phyloP scores from a whole-genome alignment of 192 early-diverging fungal genomes.

The Phycomyces blakesleeanus region DNA sequence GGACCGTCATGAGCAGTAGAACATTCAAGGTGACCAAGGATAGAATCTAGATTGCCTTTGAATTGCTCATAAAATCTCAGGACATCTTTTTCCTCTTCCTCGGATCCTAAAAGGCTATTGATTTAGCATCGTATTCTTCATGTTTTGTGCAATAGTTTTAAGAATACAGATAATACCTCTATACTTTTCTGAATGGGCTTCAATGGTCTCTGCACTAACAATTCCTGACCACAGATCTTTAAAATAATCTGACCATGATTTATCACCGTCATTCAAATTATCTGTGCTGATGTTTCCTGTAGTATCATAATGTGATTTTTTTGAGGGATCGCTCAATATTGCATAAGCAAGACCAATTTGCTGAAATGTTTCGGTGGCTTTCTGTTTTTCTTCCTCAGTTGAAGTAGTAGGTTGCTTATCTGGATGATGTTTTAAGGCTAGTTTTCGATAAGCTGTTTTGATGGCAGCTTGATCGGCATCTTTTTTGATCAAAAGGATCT shows the following conservation, averaged over 20 bases:
- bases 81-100: constrained; percentile 71
- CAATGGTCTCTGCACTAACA: constrained; percentile 71
- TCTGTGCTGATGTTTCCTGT: constrained; percentile 58
- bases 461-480: constrained; percentile 69
- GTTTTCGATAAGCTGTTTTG: constrained; percentile 84
- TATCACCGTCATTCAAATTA: constrained; percentile 35
- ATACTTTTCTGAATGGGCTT: constrained; percentile 68
- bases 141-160: too few species aligned
- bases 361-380: constrained; percentile 72
- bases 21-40: constrained; percentile 60
- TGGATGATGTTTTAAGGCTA: constrained; percentile 86
- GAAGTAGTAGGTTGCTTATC: constrained; percentile 70
- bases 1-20: constrained; percentile 60
- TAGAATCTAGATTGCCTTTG: constrained; percentile 69
- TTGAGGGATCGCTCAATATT: constrained; percentile 63
- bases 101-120: too few species aligned
- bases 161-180: too few species aligned
- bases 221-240: constrained; percentile 68
- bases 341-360: constrained; percentile 70
- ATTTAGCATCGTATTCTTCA: too few species aligned
- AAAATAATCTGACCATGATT: constrained; percentile 83
- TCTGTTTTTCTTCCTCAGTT: constrained; percentile 53
- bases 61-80: constrained; percentile 57
- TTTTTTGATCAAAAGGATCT: constrained; percentile 20
- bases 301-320: constrained; percentile 66